Evolutionary conservation across 768 basidiomycete species (phyloP).

Genomic region (Hygrophorus pudorinus): DNA sequence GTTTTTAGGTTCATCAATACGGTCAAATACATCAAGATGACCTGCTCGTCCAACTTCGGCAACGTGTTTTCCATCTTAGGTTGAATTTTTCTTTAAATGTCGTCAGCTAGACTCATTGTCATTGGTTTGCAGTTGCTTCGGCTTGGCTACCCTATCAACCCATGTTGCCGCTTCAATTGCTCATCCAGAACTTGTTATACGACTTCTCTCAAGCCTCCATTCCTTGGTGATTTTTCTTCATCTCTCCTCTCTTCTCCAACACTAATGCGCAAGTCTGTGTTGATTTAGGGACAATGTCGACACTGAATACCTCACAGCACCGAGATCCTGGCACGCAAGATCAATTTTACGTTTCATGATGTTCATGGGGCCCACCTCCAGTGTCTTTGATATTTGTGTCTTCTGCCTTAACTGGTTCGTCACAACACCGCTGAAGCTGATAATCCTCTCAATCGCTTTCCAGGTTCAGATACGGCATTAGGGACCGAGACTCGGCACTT

Average conservation of each 20-base stretch:
- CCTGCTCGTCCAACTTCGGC: conserved; percentile 22
- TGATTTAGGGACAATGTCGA: conserved; percentile 24
- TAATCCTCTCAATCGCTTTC: neutral
- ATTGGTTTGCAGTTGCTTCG: conserved; percentile 14
- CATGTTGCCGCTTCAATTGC: conserved; percentile 23
- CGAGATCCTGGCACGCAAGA: conserved; percentile 21
- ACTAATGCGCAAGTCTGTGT: neutral
- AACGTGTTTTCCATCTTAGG: conserved; percentile 17
- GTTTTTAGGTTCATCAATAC: conserved; percentile 23
- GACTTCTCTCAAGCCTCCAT: conserved; percentile 28
- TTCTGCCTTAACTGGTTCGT: conserved; percentile 22
- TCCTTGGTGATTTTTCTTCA: conserved; percentile 11
- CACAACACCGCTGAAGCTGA: neutral
- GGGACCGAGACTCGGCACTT: conserved; percentile 15
- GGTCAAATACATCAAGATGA: conserved; percentile 28
- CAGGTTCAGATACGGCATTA: conserved; percentile 17
- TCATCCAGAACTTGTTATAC: conserved; percentile 23
- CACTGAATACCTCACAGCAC: conserved; percentile 22
- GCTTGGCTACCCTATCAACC: conserved; percentile 28
- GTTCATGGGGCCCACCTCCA: conserved; percentile 25
- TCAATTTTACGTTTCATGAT: conserved; percentile 27
- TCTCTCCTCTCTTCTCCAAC: neutral
- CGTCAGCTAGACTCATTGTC: neutral
- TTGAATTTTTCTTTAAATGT: neutral
- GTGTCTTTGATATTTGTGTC: conserved; percentile 23